Evolutionary conservation across 371 early-diverging fungal genomes (phyloP).

Genomic region (Mortierella sp.): DNA sequence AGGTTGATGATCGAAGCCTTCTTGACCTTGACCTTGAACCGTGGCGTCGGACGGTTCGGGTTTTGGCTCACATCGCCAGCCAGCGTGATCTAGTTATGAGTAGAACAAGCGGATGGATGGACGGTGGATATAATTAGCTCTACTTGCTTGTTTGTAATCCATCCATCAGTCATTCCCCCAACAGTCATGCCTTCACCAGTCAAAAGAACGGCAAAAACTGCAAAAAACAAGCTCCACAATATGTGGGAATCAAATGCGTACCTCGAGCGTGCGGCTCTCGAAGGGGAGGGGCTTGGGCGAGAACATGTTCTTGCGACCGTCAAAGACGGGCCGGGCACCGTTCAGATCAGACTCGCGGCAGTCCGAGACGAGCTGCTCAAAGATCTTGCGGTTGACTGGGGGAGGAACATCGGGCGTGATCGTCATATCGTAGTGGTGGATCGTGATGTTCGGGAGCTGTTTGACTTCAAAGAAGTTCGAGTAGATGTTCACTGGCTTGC

Average conservation of each 20-base stretch:
- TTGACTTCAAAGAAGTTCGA: constrained; percentile 59
- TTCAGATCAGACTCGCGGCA: constrained; percentile 51
- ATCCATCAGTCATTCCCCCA: background rate
- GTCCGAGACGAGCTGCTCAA: constrained; percentile 42
- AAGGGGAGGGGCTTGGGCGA: constrained; percentile 64
- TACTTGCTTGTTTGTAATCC: background rate
- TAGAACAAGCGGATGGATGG: background rate
- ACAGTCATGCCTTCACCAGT: background rate
- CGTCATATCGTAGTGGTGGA: constrained; percentile 64
- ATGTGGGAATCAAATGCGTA: constrained; percentile 4
- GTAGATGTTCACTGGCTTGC: constrained; percentile 29
- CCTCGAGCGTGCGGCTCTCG: constrained; percentile 47
- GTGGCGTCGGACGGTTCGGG: constrained; percentile 11
- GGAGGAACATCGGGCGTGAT: constrained; percentile 60
- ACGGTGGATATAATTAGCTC: background rate
- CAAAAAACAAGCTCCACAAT: background rate
- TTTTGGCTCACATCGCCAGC: constrained; percentile 46
- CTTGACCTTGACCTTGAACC: constrained; percentile 54
- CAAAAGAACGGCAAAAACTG: background rate
- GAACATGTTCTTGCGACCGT: constrained; percentile 75
- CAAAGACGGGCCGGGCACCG: constrained; percentile 64
- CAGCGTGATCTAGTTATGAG: constrained; percentile 56
- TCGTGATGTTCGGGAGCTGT: constrained; percentile 34
- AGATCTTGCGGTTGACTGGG: constrained; percentile 59
- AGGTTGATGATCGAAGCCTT: constrained; percentile 59